Evolutionary conservation across 2,329 filamentous ascomycete species (phyloP).

Genomic region (Coleophoma cylindrospora): DNA sequence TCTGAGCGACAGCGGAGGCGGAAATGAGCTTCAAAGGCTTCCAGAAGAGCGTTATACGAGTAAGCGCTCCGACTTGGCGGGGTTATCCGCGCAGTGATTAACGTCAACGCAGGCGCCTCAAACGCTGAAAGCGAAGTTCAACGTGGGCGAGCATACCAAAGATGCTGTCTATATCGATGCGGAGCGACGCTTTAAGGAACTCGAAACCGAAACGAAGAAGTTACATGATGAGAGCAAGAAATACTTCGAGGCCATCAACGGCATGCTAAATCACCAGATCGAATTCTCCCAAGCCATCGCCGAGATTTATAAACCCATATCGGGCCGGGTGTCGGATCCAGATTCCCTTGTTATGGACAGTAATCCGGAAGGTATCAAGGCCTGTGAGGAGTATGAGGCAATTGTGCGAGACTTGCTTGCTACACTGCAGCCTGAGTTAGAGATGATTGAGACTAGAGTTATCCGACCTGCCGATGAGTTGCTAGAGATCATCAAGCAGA

Average conservation of each 20-base stretch:
- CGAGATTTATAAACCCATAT: constrained; percentile 98
- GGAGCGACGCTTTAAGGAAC: constrained; percentile 87
- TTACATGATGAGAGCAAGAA: constrained; percentile 96
- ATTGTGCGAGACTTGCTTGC: constrained; percentile 88
- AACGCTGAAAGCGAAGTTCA: constrained; percentile 86
- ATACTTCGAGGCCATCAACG: constrained; percentile 97
- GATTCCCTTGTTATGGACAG: constrained; percentile 76
- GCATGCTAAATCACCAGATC: constrained; percentile 96
- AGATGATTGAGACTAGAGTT: constrained; percentile 92
- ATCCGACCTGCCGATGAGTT: constrained; percentile 92
- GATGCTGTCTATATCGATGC: constrained; percentile 93
- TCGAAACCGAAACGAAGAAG: constrained; percentile 94
- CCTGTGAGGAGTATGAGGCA: constrained; percentile 92
- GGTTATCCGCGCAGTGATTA: constrained; percentile 18
- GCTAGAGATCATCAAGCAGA: constrained; percentile 89
- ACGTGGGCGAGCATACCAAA: constrained; percentile 92
- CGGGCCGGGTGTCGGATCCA: constrained; percentile 89
- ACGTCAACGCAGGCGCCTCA: constrained; percentile 66
- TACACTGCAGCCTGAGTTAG: constrained; percentile 83
- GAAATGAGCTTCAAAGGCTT: constrained; percentile 97
- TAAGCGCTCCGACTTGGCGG: constrained; percentile 38
- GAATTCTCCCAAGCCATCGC: constrained; percentile 95
- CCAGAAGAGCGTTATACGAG: constrained; percentile 81
- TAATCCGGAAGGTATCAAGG: constrained; percentile 87
- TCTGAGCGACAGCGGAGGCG: constrained; percentile 9